A percentile compares a stretch with the other conserved stretches of the same genome.
phyloP scores from a whole-genome alignment of 805 yeast species.

The Babjeviella inositovora region DNA sequence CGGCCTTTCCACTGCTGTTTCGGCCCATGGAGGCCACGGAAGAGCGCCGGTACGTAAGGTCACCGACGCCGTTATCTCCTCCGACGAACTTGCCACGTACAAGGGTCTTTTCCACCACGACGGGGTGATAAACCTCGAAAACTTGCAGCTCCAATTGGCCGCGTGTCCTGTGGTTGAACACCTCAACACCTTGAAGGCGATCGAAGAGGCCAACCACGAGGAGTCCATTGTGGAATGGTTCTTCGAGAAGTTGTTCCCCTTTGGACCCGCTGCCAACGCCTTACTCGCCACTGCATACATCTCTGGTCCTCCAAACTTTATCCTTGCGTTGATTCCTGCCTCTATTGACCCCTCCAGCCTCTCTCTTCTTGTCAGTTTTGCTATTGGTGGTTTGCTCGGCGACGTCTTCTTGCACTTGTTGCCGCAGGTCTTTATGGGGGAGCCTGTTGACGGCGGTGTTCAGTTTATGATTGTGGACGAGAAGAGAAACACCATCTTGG shows the following conservation, averaged over 20 bases:
- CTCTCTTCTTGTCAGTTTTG: conserved; percentile 47
- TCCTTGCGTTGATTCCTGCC: conserved; percentile 40
- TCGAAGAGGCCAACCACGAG: conserved; percentile 3
- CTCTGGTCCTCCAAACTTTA: conserved; percentile 46
- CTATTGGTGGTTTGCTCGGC: conserved; percentile 63
- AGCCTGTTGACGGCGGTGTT: conserved; percentile 18
- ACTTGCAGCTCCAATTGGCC: conserved; percentile 10
- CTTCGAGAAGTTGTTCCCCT: conserved; percentile 27
- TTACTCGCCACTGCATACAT: conserved; percentile 47
- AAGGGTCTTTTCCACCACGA: conserved; percentile 13
- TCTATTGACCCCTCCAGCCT: conserved; percentile 32
- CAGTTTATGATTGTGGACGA: conserved; percentile 33
- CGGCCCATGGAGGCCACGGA: too few relatives aligned
- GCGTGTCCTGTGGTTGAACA: conserved; percentile 21
- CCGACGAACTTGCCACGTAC: conserved; percentile 5
- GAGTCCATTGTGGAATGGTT: conserved; percentile 16
- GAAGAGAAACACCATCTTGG: conserved; percentile 27
- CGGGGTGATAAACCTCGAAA: conserved; percentile 24
- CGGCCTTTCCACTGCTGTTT: too few relatives aligned
- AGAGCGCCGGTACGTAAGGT: too few relatives aligned
- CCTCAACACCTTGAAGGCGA: conserved; percentile 10
- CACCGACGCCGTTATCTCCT: too few relatives aligned
- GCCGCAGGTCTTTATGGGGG: conserved; percentile 52
- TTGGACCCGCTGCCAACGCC: conserved; percentile 49
- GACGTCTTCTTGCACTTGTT: conserved; percentile 59